Evolutionary conservation across 108 stramenopile genomes (phyloP).

Genomic region (Pseudonitzschia pungens): DNA sequence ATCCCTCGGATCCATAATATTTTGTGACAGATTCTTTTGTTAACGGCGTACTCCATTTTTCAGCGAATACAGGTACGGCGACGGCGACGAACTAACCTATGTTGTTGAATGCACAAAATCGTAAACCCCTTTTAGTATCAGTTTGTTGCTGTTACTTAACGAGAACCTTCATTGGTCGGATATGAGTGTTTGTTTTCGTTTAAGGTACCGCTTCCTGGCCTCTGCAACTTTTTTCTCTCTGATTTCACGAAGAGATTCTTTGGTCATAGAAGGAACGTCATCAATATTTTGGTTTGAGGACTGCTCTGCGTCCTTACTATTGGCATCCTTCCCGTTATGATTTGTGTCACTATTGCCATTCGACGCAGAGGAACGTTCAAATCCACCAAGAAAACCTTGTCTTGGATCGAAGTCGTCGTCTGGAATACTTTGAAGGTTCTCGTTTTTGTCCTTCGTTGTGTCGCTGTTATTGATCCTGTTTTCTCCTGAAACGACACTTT

Average conservation of each 20-base stretch:
- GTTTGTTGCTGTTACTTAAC: too few relatives aligned
- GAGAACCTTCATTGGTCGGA: conserved; percentile 2
- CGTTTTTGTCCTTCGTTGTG: not conserved
- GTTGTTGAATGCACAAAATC: too few relatives aligned
- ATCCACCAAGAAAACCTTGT: conserved; percentile 26
- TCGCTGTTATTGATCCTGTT: conserved; percentile 2
- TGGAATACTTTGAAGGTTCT: not conserved
- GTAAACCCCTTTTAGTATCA: too few relatives aligned
- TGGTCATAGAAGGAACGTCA: too few relatives aligned
- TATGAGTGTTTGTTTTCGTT: conserved; percentile 25
- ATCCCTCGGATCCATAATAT: too few relatives aligned
- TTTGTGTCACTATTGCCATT: not conserved
- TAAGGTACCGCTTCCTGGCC: conserved; percentile 46
- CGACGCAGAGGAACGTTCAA: conserved; percentile 22
- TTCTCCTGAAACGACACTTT: not conserved
- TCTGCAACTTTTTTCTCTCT: conserved; percentile 43
- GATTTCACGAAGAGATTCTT: conserved; percentile 20
- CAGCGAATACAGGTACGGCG: too few relatives aligned
- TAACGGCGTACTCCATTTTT: too few relatives aligned
- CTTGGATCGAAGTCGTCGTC: conserved; percentile 19
- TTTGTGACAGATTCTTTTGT: too few relatives aligned
- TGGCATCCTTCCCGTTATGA: not conserved
- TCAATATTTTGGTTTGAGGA: not conserved
- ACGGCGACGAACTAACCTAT: too few relatives aligned
- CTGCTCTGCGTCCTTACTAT: not conserved